Base-by-base conservation (phyloP, 2,329 filamentous ascomycete species). In the Pezicula neosporulosa region DNA sequence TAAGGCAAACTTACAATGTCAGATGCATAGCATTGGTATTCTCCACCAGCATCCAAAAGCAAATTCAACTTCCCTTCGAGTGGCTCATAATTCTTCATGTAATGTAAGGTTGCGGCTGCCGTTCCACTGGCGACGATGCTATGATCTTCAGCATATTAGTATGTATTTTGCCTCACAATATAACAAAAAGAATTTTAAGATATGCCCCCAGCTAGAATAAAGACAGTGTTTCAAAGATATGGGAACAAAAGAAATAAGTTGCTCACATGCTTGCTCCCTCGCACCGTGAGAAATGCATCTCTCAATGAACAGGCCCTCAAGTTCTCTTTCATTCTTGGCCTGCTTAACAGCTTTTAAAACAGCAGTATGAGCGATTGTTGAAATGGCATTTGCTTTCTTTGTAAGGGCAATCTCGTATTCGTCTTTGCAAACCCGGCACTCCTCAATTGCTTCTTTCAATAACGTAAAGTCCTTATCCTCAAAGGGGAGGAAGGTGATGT, bases 91-190 rank as follows among this genome's bases (percentile, higher is more conserved):
- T 96, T 96, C 64, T 86, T 82, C 21, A 90, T 82, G 62, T 97
- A 97, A 72, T 97, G 93, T 33, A 97, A 78, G 1, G 90, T 94
- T 5, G 91, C 89, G 0, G 88, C 92, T 15, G 89, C 86, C 5
- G 83, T 79, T 10, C 93, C 93, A 33, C 82, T 82, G 0, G 90
- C 93, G 16, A 94, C 84, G 63, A 97, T 97, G 54, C 87, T 86
- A 59, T 88, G 82, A 70, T 97, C 24, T 24, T 24, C 24, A 24
- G 24, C 24, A 24, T 24, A 24, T 24, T 24, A 24, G 24, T 24
- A 24, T 24, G 5, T 24, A 24, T 4, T 24, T 24, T 24, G 3
- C 24, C 24, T 24, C 3, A 24, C 5, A 24, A 1, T 4, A 6
- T 4, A 24, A 24, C 24, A 24, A 24, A 4, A 24, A 24, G 24